A percentile compares a stretch with the other conserved stretches of the same genome.
phyloP scores from a whole-genome alignment of 208 protist species.

The Leishmania arabica region DNA sequence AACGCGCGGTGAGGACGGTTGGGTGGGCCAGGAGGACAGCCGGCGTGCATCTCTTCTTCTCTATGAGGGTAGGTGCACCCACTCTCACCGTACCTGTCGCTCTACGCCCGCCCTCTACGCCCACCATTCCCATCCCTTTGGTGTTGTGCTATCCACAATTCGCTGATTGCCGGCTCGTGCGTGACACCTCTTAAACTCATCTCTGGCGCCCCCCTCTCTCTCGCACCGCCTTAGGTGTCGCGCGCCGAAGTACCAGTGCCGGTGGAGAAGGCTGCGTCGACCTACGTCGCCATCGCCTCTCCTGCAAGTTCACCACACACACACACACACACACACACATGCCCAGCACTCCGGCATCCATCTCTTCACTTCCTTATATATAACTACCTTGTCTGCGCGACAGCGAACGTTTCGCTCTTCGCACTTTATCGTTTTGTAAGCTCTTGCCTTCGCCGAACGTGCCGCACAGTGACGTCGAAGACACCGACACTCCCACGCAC shows the following conservation, averaged over 20 bases:
- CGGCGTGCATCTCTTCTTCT: neutral
- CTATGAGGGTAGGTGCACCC: neutral
- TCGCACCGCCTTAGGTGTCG: neutral
- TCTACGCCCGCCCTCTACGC: neutral
- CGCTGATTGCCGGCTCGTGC: neutral
- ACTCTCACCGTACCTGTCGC: neutral
- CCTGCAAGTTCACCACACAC: neutral
- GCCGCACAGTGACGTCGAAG: neutral
- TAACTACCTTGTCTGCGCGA: neutral
- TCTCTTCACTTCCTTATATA: neutral
- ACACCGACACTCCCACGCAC: neutral
- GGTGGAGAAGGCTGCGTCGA: neutral
- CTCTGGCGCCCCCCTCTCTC: too few relatives aligned
- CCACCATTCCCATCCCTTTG: too few relatives aligned
- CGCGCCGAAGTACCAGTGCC: neutral
- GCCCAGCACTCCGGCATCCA: neutral
- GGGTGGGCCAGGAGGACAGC: neutral
- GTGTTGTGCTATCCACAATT: neutral
- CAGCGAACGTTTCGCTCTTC: neutral
- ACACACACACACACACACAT: too few relatives aligned
- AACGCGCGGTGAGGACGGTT: neutral
- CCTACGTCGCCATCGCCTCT: too few relatives aligned
- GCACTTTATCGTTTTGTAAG: neutral
- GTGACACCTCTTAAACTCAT: neutral
- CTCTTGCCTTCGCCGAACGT: neutral